Base-by-base conservation (phyloP, 208 protist species). In the Leishmania lainsoni region DNA sequence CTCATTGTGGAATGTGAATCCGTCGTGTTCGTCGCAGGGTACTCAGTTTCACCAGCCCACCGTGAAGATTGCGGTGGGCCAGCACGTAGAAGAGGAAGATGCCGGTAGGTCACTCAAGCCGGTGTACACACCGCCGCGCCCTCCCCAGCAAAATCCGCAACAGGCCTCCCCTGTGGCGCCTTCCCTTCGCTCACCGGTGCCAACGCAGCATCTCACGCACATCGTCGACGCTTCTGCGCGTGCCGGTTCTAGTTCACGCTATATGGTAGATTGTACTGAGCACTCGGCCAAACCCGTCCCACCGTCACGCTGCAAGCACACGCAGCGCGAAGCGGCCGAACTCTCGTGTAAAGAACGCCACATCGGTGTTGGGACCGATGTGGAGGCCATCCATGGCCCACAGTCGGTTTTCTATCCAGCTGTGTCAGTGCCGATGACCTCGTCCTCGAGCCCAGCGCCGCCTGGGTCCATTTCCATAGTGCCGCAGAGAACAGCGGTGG, bases 291-390 rank as follows among this genome's bases (percentile, higher is more conserved):
- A 78, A 35, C 54, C 78, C 3, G 42, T 58, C 12, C 81, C 73
- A 48, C 71, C 78, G 16, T 75, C 81, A 22, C 81, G n/a, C 35
- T 74, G 81, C 61, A 76, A 83, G 68, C 83, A 76, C 65, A 83
- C 83, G 9, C 78, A 77, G 73, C 77, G 58, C 26, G 83, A 86
- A 26, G 78, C 74, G 48, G 83, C 77, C 6, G 75, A 75, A 26
- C 42, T 69, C 49, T 66, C 68, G 3, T 16, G 3, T n/a, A 71
- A 75, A 20, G 74, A 75, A 14, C 65, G 70, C 52, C 56, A 49
- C 58, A 75, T 45, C 26, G 48, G 10, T 58, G 5, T 32, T 35
- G 48, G 32, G 48, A 29, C 39, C 39, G 39, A 72, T 35, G 61
- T 39, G 29, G 61, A 68, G 61, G 61, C 20, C 29, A 0, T 68